phyloP scores from a whole-genome alignment of 169 alveolate species.

The Plasmodium gallinaceum region DNA sequence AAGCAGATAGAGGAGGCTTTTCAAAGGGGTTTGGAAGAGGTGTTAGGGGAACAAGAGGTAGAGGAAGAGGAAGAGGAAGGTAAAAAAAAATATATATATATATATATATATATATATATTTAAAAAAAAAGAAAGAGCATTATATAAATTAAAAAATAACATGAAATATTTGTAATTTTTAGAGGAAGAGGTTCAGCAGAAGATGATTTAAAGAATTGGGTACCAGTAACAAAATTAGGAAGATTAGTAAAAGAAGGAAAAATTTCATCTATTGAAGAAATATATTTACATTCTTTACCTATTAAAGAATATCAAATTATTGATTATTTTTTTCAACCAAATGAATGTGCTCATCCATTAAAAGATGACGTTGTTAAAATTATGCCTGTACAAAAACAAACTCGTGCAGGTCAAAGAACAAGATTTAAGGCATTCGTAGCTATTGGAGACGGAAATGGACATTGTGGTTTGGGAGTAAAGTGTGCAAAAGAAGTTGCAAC shows the following conservation, averaged over 20 bases:
- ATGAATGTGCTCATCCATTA: conserved; percentile 90
- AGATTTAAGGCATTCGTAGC: conserved; percentile 99
- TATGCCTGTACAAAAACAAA: conserved; percentile 99
- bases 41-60: conserved; percentile 78
- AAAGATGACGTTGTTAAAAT: conserved; percentile 99
- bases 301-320: conserved; percentile 99
- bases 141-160: background rate
- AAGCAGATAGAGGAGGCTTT: conserved; percentile 83
- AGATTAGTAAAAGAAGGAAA: conserved; percentile 98
- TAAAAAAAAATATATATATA: conserved; percentile 21
- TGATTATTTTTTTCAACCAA: conserved; percentile 94
- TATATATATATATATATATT: background rate
- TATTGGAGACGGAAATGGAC: conserved; percentile 98
- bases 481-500: conserved; percentile 99
- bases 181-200: conserved; percentile 92
- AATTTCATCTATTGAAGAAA: conserved; percentile 97
- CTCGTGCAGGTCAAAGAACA: conserved; percentile 99
- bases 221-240: conserved; percentile 99
- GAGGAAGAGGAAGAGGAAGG: conserved; percentile 79
- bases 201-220: conserved; percentile 98
- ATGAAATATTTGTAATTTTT: conserved; percentile 13
- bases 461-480: conserved; percentile 97
- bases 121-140: background rate
- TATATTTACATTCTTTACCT: conserved; percentile 99
- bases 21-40: conserved; percentile 82